Percentiles rank a stretch among this genome's conserved stretches.
These are phyloP conservation scores for Stentor coeruleus DNA, from an alignment of 73 alveolate genomes.

Conservation along the genomic window DNA sequence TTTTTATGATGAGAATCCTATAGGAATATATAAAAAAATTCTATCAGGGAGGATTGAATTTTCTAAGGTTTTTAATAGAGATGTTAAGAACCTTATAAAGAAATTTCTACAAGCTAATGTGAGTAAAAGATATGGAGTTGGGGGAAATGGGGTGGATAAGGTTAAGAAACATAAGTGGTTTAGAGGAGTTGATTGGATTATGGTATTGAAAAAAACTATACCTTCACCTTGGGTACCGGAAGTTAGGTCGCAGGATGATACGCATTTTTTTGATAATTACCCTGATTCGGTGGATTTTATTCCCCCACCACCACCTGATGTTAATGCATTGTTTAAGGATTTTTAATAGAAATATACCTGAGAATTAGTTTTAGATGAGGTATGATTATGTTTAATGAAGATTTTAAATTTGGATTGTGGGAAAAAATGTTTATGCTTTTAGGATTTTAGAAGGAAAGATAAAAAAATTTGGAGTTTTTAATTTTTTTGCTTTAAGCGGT, in stretches of 20 bases:
- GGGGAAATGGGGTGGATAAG: constrained; percentile 59
- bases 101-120: constrained; percentile 45
- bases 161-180: constrained; percentile 75
- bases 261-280: constrained; percentile 66
- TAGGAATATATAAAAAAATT: constrained; percentile 73
- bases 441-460: too few species aligned
- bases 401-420: too few species aligned
- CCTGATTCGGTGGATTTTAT: too few species aligned
- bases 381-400: too few species aligned
- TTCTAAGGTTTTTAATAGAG: constrained; percentile 62
- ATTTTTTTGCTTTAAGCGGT: too few species aligned
- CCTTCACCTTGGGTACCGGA: constrained; percentile 95
- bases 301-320: too few species aligned
- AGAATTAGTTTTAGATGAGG: too few species aligned
- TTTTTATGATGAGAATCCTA: constrained; percentile 78
- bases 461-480: too few species aligned
- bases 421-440: too few species aligned
- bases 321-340: too few species aligned
- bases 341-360: too few species aligned
- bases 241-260: constrained; percentile 59
- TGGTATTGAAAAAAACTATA: constrained; percentile 47
- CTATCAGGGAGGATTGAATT: constrained; percentile 72
- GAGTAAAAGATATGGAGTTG: constrained; percentile 29
- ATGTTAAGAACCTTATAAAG: constrained; percentile 57
- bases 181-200: constrained; percentile 76